Evolutionary conservation across 2,329 filamentous ascomycete genomes (phyloP).

Genomic region (Cladosporium sp.): DNA sequence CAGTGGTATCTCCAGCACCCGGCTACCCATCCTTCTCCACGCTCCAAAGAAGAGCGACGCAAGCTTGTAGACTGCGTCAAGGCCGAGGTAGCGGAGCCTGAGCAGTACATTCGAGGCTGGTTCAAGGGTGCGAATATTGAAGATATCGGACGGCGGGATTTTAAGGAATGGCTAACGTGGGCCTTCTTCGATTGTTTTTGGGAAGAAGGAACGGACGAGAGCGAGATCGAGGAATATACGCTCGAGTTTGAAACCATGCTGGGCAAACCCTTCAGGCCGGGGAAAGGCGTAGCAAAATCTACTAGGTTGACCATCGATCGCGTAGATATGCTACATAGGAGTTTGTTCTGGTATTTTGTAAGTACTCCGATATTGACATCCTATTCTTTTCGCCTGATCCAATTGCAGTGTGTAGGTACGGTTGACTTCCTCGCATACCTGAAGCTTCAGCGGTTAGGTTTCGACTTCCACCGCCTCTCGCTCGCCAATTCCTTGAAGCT

Average conservation of each 20-base stretch:
- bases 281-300: constrained; percentile 17
- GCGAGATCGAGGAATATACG: constrained; percentile 56
- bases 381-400: constrained; percentile 13
- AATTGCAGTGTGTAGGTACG: constrained; percentile 43
- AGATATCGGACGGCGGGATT: constrained; percentile 60
- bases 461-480: constrained; percentile 22
- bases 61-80: constrained; percentile 56
- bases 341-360: constrained; percentile 57
- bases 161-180: constrained; percentile 65
- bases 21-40: constrained; percentile 46
- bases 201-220: constrained; percentile 50
- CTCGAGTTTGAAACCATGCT: constrained; percentile 21
- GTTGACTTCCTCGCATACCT: constrained; percentile 42
- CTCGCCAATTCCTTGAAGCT: constrained; percentile 40
- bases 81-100: constrained; percentile 51
- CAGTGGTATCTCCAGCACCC: constrained; percentile 49
- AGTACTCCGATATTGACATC: constrained; percentile 7
- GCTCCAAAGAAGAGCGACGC: constrained; percentile 46
- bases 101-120: constrained; percentile 59
- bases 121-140: constrained; percentile 55
- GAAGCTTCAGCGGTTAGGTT: constrained; percentile 20
- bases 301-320: not conserved
- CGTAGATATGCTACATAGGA: constrained; percentile 53
- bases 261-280: constrained; percentile 43
- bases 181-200: constrained; percentile 60